Evolutionary conservation across 176 grass and related monocot species (phyloP).

Genomic region (Oryza meyeriana): DNA sequence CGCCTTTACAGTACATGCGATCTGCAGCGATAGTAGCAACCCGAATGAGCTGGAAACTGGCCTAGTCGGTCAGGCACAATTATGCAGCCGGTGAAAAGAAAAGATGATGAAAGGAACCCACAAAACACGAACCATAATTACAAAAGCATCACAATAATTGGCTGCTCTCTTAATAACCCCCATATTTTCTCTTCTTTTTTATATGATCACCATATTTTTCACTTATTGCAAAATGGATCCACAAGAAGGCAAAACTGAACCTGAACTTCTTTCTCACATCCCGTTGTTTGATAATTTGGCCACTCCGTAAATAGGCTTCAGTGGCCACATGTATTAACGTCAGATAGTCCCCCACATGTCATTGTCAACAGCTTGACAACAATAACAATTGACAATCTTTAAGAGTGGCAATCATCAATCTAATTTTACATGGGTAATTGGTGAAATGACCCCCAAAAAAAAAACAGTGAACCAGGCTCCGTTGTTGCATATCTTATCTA

Average conservation of each 20-base stretch:
- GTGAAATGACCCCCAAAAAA: background rate
- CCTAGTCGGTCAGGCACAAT: slow-evolving; percentile 30
- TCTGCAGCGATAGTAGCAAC: slow-evolving; percentile 12
- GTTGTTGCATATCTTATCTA: background rate
- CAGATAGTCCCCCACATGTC: too few relatives aligned
- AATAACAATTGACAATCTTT: too few relatives aligned
- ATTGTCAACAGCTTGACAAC: too few relatives aligned
- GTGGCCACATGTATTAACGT: too few relatives aligned
- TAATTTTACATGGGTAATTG: background rate
- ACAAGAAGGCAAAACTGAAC: background rate
- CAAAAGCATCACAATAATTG: slow-evolving; percentile 32
- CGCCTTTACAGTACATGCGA: slow-evolving; percentile 44
- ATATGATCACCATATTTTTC: too few relatives aligned
- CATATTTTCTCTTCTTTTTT: background rate
- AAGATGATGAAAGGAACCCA: slow-evolving; percentile 24
- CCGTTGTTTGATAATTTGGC: too few relatives aligned
- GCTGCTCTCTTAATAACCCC: background rate
- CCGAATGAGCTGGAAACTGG: slow-evolving; percentile 45
- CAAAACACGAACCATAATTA: background rate
- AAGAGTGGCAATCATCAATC: too few relatives aligned
- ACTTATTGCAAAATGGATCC: background rate
- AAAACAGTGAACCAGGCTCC: background rate
- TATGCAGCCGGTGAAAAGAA: slow-evolving; percentile 25
- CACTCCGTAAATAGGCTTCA: too few relatives aligned
- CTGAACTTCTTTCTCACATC: background rate